Evolutionary conservation across 176 grass and related monocot genomes (phyloP).

Genomic region (Secale cereale): DNA sequence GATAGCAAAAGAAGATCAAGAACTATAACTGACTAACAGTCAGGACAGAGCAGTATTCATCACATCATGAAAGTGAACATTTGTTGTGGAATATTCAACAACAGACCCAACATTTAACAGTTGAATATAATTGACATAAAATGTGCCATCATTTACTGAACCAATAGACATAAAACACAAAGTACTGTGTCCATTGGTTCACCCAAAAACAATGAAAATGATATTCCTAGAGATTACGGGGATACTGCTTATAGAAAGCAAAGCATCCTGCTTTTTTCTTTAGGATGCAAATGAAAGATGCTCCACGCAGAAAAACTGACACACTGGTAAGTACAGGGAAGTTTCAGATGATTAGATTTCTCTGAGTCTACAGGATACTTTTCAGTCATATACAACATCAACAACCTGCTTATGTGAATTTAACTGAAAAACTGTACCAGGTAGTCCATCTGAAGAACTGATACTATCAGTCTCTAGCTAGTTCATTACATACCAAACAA

Average conservation of each 20-base stretch:
- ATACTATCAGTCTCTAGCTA: no score
- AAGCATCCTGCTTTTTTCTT: constrained; percentile 42
- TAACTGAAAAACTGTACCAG: no score
- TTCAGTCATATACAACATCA: no score
- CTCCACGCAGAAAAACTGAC: background rate
- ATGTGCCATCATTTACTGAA: constrained; percentile 64
- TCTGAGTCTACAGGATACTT: background rate
- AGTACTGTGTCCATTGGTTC: constrained; percentile 31
- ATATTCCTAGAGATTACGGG: constrained; percentile 56
- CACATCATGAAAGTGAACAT: no score
- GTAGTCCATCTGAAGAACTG: no score
- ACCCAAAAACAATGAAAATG: constrained; percentile 55
- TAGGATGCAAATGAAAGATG: background rate
- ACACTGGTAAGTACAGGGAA: background rate
- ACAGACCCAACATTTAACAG: background rate
- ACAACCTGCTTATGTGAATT: no score
- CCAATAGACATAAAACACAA: constrained; percentile 34
- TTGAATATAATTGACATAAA: background rate
- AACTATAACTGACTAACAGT: background rate
- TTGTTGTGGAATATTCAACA: background rate
- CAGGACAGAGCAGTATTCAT: background rate
- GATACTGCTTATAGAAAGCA: constrained; percentile 26
- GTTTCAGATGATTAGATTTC: background rate
- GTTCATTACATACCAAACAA: background rate
- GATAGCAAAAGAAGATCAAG: background rate